A percentile compares a stretch with the other conserved stretches of the same genome.
These are phyloP conservation scores for Myriosclerotinia curreyana DNA, from an alignment of 2,329 filamentous ascomycete species.

Conservation along the genomic window DNA sequence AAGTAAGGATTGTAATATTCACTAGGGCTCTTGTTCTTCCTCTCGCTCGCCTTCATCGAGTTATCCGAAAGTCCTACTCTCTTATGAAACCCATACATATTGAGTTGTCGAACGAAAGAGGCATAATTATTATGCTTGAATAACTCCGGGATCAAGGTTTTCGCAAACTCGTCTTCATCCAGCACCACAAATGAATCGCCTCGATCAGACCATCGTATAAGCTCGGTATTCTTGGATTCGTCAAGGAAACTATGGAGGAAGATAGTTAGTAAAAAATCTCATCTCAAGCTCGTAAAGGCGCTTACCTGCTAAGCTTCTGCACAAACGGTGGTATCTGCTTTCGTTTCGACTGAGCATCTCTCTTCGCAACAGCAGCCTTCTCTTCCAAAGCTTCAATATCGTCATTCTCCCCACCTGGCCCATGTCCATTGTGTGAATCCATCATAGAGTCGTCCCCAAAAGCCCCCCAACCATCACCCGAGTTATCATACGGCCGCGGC, in stretches of 20 bases:
- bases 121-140: constrained; percentile 81
- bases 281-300: constrained; percentile 19
- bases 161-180: constrained; percentile 87
- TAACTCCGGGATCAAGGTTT: constrained; percentile 68
- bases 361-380: constrained; percentile 76
- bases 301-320: constrained; percentile 93
- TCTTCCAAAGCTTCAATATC: constrained; percentile 77
- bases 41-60: constrained; percentile 94
- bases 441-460: constrained; percentile 41
- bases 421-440: constrained; percentile 39
- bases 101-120: constrained; percentile 70
- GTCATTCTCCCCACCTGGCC: constrained; percentile 56
- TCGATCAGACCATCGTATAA: constrained; percentile 96
- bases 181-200: constrained; percentile 95
- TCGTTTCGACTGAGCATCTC: constrained; percentile 82
- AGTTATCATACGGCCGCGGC: constrained; percentile 34
- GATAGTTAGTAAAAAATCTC: constrained; percentile 32
- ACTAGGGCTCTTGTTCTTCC: constrained; percentile 96
- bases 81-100: constrained; percentile 64
- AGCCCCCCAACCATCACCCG: constrained; percentile 42
- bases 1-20: constrained; percentile 98
- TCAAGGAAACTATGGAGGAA: constrained; percentile 73
- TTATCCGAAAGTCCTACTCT: constrained; percentile 90
- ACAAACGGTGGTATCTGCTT: constrained; percentile 98
- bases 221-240: constrained; percentile 84